phyloP scores from a whole-genome alignment of 352 stramenopile genomes.

The Globisporangium irregulare region DNA sequence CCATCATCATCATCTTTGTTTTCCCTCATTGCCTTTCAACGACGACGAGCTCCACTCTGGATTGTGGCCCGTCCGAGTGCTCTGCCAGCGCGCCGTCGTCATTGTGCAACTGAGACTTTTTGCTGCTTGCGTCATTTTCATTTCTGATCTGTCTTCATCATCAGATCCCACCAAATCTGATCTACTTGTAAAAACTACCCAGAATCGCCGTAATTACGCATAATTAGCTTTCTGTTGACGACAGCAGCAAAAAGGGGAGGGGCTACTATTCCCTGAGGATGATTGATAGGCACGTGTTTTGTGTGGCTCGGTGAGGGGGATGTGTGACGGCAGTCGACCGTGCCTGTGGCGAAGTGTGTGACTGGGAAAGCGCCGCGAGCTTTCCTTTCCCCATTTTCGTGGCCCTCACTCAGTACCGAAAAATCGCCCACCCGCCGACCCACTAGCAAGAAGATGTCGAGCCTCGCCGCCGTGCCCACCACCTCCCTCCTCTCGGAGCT shows the following conservation, averaged over 20 bases:
- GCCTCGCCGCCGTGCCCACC: slow-evolving; percentile 76
- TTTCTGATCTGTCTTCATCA: not conserved
- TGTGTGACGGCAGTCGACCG: not conserved
- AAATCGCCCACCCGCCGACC: slow-evolving; percentile 6
- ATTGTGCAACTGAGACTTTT: not conserved
- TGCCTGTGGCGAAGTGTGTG: slow-evolving; percentile 4
- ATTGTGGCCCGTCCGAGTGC: not conserved
- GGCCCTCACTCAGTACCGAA: slow-evolving; percentile 11
- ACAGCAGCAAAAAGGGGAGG: not conserved
- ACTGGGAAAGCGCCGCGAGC: slow-evolving; percentile 3
- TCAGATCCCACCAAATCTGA: not conserved
- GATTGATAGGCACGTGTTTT: no score
- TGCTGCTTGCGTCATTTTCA: not conserved
- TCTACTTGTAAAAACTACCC: not conserved
- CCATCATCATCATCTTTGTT: not conserved
- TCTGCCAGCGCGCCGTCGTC: slow-evolving; percentile 1
- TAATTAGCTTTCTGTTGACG: not conserved
- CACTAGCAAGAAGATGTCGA: slow-evolving; percentile 35
- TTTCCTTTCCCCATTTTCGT: not conserved
- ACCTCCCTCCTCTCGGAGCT: slow-evolving; percentile 88
- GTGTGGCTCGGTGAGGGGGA: no score
- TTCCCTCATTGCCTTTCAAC: not conserved
- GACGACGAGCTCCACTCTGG: not conserved
- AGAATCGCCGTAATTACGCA: slow-evolving; percentile 2
- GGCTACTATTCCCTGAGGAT: not conserved